Conservation (phyloP, 345 rosid species). For the Eucalyptus sideroxylon region DNA sequence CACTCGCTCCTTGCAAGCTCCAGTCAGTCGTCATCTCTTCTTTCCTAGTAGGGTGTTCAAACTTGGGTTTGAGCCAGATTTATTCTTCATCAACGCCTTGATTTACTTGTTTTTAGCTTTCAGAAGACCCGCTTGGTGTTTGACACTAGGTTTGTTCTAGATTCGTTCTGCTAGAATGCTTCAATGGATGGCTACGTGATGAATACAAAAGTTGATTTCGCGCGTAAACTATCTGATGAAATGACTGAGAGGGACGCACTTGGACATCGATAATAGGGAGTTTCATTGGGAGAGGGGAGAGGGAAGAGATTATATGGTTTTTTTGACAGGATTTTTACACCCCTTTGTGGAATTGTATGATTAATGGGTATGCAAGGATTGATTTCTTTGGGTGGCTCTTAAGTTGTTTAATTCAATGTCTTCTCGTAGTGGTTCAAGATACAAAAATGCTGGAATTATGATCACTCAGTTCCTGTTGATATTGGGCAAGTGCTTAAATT, state of each 20-base stretch:
- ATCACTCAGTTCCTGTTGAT: not conserved
- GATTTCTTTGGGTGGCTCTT: slow-evolving; percentile 9
- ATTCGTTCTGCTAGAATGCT: slow-evolving; percentile 10
- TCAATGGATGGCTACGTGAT: slow-evolving; percentile 6
- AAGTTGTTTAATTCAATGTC: slow-evolving; percentile 7
- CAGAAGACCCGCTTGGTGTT: not conserved
- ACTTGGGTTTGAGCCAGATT: slow-evolving; percentile 11
- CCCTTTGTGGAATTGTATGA: slow-evolving; percentile 44
- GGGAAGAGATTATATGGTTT: slow-evolving; percentile 1
- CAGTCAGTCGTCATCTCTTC: not conserved
- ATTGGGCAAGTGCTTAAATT: not conserved
- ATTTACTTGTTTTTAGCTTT: slow-evolving; percentile 4
- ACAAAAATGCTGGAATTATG: not conserved
- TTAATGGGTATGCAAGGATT: slow-evolving; percentile 49
- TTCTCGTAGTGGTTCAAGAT: not conserved
- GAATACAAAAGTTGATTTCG: slow-evolving; percentile 2
- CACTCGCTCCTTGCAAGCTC: not conserved
- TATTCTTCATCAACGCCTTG: slow-evolving; percentile 4
- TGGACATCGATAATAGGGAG: not conserved
- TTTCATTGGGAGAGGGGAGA: not conserved
- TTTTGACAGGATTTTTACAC: slow-evolving; percentile 16
- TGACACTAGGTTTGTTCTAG: slow-evolving; percentile 1
- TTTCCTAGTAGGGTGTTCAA: not conserved
- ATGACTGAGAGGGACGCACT: slow-evolving; percentile 6
- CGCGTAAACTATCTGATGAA: slow-evolving; percentile 20